Percentiles rank a stretch among this genome's conserved stretches.
phyloP scores from a whole-genome alignment of 1,139 yeast genomes.

The Hansenula sp. region DNA sequence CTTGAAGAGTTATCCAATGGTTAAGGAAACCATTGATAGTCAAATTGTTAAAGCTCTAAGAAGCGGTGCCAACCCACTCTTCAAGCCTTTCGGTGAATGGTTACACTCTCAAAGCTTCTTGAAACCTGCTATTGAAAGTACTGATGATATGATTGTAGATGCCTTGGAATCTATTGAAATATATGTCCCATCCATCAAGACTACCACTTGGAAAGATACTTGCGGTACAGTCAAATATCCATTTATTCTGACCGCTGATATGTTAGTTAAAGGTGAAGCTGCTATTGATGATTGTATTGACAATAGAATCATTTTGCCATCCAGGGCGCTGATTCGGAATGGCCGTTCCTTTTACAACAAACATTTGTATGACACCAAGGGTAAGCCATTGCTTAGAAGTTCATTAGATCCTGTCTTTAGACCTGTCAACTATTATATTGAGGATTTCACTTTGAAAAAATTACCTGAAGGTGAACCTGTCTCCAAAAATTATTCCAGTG shows the following conservation, averaged over 20 bases:
- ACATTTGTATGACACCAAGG: conserved; percentile 48
- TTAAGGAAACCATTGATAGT: conserved; percentile 35
- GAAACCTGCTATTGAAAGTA: conserved; percentile 30
- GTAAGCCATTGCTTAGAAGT: conserved; percentile 57
- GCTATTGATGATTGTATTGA: conserved; percentile 22
- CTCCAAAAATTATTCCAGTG: conserved; percentile 45
- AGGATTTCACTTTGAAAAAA: conserved; percentile 37
- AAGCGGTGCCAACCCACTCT: conserved; percentile 37
- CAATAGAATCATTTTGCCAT: conserved; percentile 38
- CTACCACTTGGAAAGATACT: conserved; percentile 27
- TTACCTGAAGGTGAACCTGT: conserved; percentile 47
- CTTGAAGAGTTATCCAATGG: conserved; percentile 36
- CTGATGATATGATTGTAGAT: conserved; percentile 29
- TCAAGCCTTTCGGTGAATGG: conserved; percentile 27
- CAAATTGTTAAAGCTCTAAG: conserved; percentile 36
- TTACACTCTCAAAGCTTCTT: conserved; percentile 27
- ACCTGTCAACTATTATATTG: conserved; percentile 56
- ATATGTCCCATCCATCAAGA: conserved; percentile 29
- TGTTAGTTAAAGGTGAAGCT: conserved; percentile 25
- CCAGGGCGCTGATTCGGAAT: conserved; percentile 35
- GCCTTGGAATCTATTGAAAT: conserved; percentile 29
- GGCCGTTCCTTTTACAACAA: conserved; percentile 39
- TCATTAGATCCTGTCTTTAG: conserved; percentile 59
- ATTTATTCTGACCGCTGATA: conserved; percentile 20
- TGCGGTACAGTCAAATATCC: conserved; percentile 27